These are phyloP conservation scores for Conticribra weissflogii DNA, from an alignment of 108 stramenopile species.

Conservation along the genomic window DNA sequence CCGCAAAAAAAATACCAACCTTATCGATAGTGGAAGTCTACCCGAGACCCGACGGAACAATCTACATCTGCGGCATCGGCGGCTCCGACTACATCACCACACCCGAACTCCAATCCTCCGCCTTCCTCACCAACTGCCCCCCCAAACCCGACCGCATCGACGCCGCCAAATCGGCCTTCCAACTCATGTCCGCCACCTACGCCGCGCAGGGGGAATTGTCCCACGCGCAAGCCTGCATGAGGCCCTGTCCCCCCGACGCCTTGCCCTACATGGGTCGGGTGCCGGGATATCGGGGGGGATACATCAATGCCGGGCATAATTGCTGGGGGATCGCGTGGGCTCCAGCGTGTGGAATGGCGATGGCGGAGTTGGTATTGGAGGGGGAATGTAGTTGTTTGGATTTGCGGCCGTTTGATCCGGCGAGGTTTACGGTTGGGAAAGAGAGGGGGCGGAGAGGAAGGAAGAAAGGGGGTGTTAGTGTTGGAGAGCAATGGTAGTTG, in stretches of 20 bases:
- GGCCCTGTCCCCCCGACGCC: slow-evolving; percentile 90
- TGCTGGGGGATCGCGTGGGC: slow-evolving; percentile 99
- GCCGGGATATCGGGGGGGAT: slow-evolving; percentile 81
- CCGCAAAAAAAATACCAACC: neutral
- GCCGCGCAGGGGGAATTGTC: slow-evolving; percentile 59
- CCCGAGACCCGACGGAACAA: slow-evolving; percentile 80
- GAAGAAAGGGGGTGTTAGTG: slow-evolving; percentile 63
- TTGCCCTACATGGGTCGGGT: slow-evolving; percentile 92
- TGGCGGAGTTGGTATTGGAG: slow-evolving; percentile 90
- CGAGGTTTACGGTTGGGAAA: slow-evolving; percentile 54
- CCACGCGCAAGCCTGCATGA: slow-evolving; percentile 58
- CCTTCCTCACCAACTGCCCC: slow-evolving; percentile 67
- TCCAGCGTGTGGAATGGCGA: slow-evolving; percentile 87
- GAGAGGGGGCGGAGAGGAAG: slow-evolving; percentile 70
- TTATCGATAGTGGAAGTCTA: slow-evolving; percentile 91
- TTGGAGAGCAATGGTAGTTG: slow-evolving; percentile 89
- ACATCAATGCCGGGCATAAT: slow-evolving; percentile 95
- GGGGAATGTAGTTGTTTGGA: slow-evolving; percentile 60
- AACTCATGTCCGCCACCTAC: slow-evolving; percentile 72
- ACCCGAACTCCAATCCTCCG: slow-evolving; percentile 82
- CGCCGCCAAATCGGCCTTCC: slow-evolving; percentile 77
- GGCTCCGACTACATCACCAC: slow-evolving; percentile 91
- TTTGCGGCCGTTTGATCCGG: slow-evolving; percentile 75
- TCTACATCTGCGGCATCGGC: slow-evolving; percentile 97
- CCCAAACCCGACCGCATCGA: slow-evolving; percentile 82